Base-by-base conservation (phyloP, 768 basidiomycete genomes). In the Suillus luteus region DNA sequence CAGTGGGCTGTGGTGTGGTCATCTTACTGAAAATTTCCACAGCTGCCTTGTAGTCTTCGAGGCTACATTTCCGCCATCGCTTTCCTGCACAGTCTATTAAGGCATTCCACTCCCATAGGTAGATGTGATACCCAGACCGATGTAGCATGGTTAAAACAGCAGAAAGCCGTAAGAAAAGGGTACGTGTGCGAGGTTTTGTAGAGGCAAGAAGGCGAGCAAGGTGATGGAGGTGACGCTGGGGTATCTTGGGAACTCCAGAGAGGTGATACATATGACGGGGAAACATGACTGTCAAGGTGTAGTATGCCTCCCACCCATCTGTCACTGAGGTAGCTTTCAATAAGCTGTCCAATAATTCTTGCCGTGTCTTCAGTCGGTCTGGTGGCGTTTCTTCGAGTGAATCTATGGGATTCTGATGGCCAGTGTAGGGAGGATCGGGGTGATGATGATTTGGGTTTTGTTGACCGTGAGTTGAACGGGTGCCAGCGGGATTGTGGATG, bases 101-200 rank as follows among this genome's bases (percentile, higher is more conserved):
- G 9, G 85, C 78, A 71, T 93, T 93, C 90, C 92, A 93, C 72
- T 92, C 85, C 81, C 85, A 86, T n/a, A 77, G 68, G 66, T 83
- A 78, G 38, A 92, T 72, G 12, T 62, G 76, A 27, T 86, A 88
- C 14, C 85, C 87, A n/a, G 77, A 78, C 24, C 75, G 75, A 63
- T 82, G 84, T 46, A 93, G 76, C 51, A 80, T 81, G 49, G 82
- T 82, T 65, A 92, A 70, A 14, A 92, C 83, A n/a, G 87, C 83
- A n/a, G 91, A 78, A 4, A 93, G 80, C 14, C 85, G 87, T 10
- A 87, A 80, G 74, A 88, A 91, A 59, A 83, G 76, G 3, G 76
- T 72, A 46, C 88, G 85, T 7, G 87, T 87, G 66, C 84, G 85
- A 37, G 87, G 86, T 40, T 75, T 76, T 62, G 80, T 72, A 43